Evolutionary conservation across 345 rosid species (phyloP).

Genomic region (Capsella bursapastoris): DNA sequence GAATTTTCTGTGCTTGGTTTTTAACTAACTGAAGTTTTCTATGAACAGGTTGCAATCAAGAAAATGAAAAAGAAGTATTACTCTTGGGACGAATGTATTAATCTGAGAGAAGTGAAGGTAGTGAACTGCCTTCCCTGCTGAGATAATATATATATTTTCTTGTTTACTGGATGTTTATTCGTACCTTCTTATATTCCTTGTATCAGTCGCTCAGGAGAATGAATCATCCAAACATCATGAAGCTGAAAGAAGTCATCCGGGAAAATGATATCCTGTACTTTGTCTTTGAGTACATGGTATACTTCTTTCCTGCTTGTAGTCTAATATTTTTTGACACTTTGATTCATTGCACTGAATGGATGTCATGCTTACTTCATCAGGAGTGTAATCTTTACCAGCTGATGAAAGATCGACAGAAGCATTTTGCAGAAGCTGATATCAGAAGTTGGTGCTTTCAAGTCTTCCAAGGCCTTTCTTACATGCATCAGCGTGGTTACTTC

Average conservation of each 20-base stretch:
- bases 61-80: conserved; percentile 96
- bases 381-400: conserved; percentile 95
- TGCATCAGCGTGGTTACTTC: conserved; percentile 95
- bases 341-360: conserved; percentile 7
- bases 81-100: conserved; percentile 93
- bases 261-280: conserved; percentile 85
- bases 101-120: conserved; percentile 98
- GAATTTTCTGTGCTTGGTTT: conserved; percentile 14
- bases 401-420: conserved; percentile 81
- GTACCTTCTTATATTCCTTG: conserved; percentile 11
- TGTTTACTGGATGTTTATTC: conserved; percentile 13
- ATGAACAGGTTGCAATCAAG: conserved; percentile 85
- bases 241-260: conserved; percentile 94
- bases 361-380: conserved; percentile 49
- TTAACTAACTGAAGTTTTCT: conserved; percentile 6
- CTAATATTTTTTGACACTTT: conserved; percentile 1
- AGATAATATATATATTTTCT: not conserved
- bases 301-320: conserved; percentile 27
- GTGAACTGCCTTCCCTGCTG: not conserved
- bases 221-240: conserved; percentile 95
- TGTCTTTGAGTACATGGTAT: conserved; percentile 96
- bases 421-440: conserved; percentile 74
- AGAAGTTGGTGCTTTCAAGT: conserved; percentile 98
- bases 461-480: conserved; percentile 91
- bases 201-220: conserved; percentile 80